Percentiles rank a stretch among this genome's conserved stretches.
These are phyloP conservation scores for Penicillium goetzii DNA, from an alignment of 495 filamentous ascomycete species.

Conservation along the genomic window DNA sequence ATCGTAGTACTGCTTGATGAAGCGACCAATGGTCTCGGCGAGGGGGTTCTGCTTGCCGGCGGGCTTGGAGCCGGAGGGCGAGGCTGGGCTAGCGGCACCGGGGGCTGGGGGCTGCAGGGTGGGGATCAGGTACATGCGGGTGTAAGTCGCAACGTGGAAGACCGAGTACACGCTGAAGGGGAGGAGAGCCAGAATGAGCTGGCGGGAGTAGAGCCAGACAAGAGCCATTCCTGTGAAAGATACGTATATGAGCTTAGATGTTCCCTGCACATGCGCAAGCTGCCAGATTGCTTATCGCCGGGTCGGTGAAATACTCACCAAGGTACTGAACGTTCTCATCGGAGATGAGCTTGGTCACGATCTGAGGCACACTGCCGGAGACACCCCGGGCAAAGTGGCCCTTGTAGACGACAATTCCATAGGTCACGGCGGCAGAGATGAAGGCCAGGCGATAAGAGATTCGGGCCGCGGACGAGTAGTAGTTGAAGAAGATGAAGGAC, in stretches of 20 bases:
- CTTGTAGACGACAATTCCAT: slow-evolving; percentile 99
- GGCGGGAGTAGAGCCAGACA: slow-evolving; percentile 90
- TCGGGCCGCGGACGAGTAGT: slow-evolving; percentile 68
- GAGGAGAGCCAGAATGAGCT: slow-evolving; percentile 86
- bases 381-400: slow-evolving; percentile 79
- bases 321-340: slow-evolving; percentile 99
- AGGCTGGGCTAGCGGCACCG: slow-evolving; percentile 45
- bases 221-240: slow-evolving; percentile 79
- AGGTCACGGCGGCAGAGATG: slow-evolving; percentile 83
- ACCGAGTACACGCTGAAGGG: slow-evolving; percentile 96
- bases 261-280: background rate
- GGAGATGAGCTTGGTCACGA: slow-evolving; percentile 63
- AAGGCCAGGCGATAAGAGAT: slow-evolving; percentile 90
- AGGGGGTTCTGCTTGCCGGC: slow-evolving; percentile 66
- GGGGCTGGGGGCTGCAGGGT: slow-evolving; percentile 49
- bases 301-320: slow-evolving; percentile 58
- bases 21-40: slow-evolving; percentile 80
- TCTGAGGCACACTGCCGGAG: slow-evolving; percentile 61
- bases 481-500: slow-evolving; percentile 83
- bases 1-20: slow-evolving; percentile 98
- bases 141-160: slow-evolving; percentile 91
- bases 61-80: slow-evolving; percentile 58
- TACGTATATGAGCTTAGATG: slow-evolving; percentile 7
- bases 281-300: slow-evolving; percentile 1
- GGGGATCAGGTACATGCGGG: slow-evolving; percentile 57